Percentiles rank a stretch among this genome's conserved stretches.
Evolutionary conservation across 2,329 filamentous ascomycete species (phyloP).

Genomic region (Trichoderma koningiopsis): DNA sequence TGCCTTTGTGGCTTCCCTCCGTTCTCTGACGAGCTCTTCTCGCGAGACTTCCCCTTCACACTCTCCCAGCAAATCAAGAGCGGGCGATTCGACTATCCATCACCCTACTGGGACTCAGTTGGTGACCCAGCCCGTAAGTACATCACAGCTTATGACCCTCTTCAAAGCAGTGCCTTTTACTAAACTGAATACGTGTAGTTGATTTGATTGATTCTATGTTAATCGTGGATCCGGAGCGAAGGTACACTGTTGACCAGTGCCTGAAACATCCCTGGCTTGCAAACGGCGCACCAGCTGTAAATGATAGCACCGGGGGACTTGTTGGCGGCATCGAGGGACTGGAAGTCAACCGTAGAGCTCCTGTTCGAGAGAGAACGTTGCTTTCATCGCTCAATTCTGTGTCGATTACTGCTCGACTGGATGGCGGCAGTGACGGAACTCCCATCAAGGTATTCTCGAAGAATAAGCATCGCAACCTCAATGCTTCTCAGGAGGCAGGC

Average conservation of each 20-base stretch:
- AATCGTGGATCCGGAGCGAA: conserved; percentile 78
- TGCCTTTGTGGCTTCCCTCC: conserved; percentile 96
- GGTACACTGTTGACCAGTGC: conserved; percentile 88
- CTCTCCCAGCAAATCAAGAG: conserved; percentile 87
- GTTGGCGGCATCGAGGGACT: conserved; percentile 82
- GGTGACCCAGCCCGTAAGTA: conserved; percentile 67
- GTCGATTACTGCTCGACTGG: conserved; percentile 53
- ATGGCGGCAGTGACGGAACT: conserved; percentile 57
- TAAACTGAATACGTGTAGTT: conserved; percentile 43
- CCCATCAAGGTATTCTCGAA: conserved; percentile 75
- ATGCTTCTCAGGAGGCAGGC: conserved; percentile 58
- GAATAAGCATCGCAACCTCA: conserved; percentile 54
- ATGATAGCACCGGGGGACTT: conserved; percentile 89
- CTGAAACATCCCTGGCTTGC: conserved; percentile 89
- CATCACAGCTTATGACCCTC: background rate
- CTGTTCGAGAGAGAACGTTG: conserved; percentile 80
- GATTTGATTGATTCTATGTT: conserved; percentile 96
- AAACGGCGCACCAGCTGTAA: conserved; percentile 59
- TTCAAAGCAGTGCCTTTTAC: background rate
- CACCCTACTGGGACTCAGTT: conserved; percentile 78
- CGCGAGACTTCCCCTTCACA: conserved; percentile 78
- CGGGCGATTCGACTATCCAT: conserved; percentile 90
- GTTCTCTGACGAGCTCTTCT: conserved; percentile 91
- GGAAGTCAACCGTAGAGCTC: conserved; percentile 80
- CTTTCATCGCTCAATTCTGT: conserved; percentile 81